Base-by-base conservation (phyloP, 805 yeast genomes). In the Zygosaccharomyces kombuchaensis region DNA sequence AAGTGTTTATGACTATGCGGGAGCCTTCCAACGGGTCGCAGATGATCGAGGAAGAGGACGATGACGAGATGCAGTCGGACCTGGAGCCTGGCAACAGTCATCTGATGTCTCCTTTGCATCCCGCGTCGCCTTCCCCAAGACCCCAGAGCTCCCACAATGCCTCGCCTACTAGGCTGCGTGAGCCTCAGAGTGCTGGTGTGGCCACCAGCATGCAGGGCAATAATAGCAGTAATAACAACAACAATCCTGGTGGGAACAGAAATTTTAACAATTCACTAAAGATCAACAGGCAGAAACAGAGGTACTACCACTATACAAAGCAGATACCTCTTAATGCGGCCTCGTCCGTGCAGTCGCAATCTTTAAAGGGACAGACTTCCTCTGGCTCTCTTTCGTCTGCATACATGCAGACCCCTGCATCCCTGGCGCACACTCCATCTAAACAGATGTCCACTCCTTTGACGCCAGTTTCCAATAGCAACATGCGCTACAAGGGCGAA, bases 271-370 rank as follows among this genome's bases (percentile, higher is more conserved):
- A 62, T 41, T 47, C 66, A 2, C 43, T 63, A 25, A 63, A 62
- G 45, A 63, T 62, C 12, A 59, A 57, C 45, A 56, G 62, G 36
- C 67, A 63, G 46, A 63, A 62, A 45, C 64, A 63, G 44, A 52
- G 67, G 40, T 63, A 62, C 40, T 56, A 53, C 34, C 59, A 58
- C 27, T 61, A 63, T 43, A 58, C 63, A 8, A 62, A 61, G 40
- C 64, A 62, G 30, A 21, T 59, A n/a, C 59, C 60, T 17, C 48
- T 53, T 13, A 52, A 46, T 31, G 46, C 47, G n/a, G 36, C 35
- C 9, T 36, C 49, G 19, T 38, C 34, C 40, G 44, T 54, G 7
- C 62, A 58, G 38, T 27, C 58, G 9, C 65, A 60, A 36, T 40
- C 59, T 3, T 45, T 59, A 14, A 55, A 44, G 16, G 61, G 58